Conservation (phyloP, 1,284 basidiomycete species). For the Leccinum pseudoinsigne region DNA sequence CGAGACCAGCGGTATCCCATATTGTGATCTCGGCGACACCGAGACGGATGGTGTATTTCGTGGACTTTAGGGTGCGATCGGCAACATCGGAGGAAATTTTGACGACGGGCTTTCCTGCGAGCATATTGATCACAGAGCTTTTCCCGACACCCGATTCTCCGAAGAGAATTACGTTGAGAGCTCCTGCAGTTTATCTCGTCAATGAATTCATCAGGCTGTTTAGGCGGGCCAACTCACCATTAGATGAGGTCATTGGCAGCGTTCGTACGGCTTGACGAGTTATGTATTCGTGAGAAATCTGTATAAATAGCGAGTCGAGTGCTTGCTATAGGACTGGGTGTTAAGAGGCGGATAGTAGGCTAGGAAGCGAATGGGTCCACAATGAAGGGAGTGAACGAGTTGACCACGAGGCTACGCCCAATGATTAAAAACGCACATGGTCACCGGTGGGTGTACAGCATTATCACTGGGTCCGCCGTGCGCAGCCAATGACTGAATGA, state of each 20-base stretch:
- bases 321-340: constrained; percentile 2
- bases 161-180: constrained; percentile 31
- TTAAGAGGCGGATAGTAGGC: constrained; percentile 5
- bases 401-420: constrained; percentile 6
- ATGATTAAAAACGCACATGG: constrained; percentile 4
- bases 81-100: constrained; percentile 29
- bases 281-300: constrained; percentile 12
- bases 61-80: constrained; percentile 29
- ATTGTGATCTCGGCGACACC: constrained; percentile 17
- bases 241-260: constrained; percentile 20
- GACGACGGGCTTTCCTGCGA: constrained; percentile 27
- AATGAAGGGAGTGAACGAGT: constrained; percentile 10
- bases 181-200: not conserved
- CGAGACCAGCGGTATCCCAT: constrained; percentile 43
- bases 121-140: constrained; percentile 35
- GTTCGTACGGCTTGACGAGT: not conserved
- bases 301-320: constrained; percentile 1
- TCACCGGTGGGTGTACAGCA: constrained; percentile 15
- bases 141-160: constrained; percentile 35
- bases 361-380: constrained; percentile 7
- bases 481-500: not conserved
- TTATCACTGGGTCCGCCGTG: constrained; percentile 16
- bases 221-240: constrained; percentile 15
- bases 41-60: constrained; percentile 20
- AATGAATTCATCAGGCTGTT: constrained; percentile 3